Evolutionary conservation across 306 rosid genomes (phyloP), one percentile per base, ranked within the genome.

Genomic region (Vicia sativa): DNA sequence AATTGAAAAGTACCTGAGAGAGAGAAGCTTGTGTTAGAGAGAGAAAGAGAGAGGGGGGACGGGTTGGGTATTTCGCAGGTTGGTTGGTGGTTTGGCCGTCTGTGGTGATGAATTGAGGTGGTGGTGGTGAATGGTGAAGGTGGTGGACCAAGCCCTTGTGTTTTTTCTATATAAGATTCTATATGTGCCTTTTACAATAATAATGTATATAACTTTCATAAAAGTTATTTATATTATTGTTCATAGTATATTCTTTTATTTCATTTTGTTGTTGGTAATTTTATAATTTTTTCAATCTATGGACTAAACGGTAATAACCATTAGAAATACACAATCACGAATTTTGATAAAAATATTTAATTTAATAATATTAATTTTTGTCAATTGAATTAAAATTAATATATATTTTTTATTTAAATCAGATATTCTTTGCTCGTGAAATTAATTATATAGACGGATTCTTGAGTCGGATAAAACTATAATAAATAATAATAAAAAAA

Each of bases 101-200:
- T 74, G 42, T 74, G 78, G 72, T 66, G 73, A 45, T 23, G 78
- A 74, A 65, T 74, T 74, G 78, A 65, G 67, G 78, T 65, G 67
- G 67, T 53, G 77, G 54, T 66, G 78, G 67, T 34, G 67, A 56
- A 44, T 66, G 78, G 67, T 34, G 67, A 56, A 34, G 78, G 60
- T 74, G 78, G 78, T 74, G 78, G 73, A 74, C 72, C 78, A 55
- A 65, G 21, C 71, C 56, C 65, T 73, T 73, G 0, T 44, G 60
- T 19, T 55, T 55, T 26, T 64, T 73, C 46, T 54, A 2, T 34
- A 19, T n/a, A 28, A 28, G 66, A 45, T 53, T 14, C 49, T 61
- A 42, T 62, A 26, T 64, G 16, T 65, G 70, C 70, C 16, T 65
- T 65, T 9, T 39, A 62, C 37, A 5, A 61, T 55, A 11, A 34